Evolutionary conservation across 116 monocot genomes (phyloP).

Genomic region (Iris pallida): DNA sequence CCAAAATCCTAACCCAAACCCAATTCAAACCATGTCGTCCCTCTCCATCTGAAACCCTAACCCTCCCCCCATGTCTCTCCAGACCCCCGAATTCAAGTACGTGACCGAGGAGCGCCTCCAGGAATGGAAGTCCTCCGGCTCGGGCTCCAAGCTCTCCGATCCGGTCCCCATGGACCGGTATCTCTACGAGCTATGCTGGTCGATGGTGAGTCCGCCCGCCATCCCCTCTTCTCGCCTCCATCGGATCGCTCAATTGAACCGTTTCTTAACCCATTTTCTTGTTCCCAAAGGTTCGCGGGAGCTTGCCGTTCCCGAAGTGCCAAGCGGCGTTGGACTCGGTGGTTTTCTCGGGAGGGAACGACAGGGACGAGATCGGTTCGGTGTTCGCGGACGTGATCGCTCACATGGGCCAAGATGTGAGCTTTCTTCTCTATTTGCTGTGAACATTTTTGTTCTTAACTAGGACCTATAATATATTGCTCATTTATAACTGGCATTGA

Average conservation of each 20-base stretch:
- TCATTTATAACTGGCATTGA: no score
- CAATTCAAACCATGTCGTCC: background rate
- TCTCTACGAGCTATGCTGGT: conserved; percentile 97
- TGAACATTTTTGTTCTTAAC: background rate
- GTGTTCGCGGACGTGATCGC: conserved; percentile 70
- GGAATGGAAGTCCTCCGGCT: conserved; percentile 71
- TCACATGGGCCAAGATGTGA: conserved; percentile 85
- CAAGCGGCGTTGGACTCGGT: conserved; percentile 65
- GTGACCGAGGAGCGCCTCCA: conserved; percentile 70
- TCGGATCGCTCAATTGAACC: background rate
- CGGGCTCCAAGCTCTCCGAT: conserved; percentile 34
- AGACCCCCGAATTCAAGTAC: conserved; percentile 66
- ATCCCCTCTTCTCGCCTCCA: background rate
- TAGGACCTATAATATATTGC: no score
- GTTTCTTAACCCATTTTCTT: background rate
- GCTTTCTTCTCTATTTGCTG: conserved; percentile 6
- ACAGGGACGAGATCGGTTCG: conserved; percentile 55
- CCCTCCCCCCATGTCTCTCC: conserved; percentile 40
- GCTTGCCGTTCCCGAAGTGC: conserved; percentile 79
- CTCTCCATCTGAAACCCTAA: conserved; percentile 12
- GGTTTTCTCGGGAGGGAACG: conserved; percentile 33
- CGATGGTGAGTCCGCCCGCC: conserved; percentile 38
- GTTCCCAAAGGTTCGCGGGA: conserved; percentile 54
- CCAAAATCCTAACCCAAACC: background rate
- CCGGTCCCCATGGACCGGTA: conserved; percentile 69